These are phyloP conservation scores for Hemileccinum rubropunctum DNA, from an alignment of 768 basidiomycete genomes.

Conservation along the genomic window DNA sequence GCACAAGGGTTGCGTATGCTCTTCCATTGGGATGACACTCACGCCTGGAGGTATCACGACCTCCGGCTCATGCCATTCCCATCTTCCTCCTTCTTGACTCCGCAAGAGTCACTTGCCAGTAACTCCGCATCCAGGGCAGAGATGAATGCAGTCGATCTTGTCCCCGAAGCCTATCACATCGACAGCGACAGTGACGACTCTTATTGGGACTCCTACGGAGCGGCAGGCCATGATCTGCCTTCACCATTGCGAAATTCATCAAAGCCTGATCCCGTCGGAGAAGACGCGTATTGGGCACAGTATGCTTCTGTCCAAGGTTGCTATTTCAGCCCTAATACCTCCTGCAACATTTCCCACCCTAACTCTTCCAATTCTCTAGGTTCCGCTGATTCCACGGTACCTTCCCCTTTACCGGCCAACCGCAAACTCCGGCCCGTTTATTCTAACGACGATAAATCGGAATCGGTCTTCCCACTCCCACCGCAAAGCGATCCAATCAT, in stretches of 20 bases:
- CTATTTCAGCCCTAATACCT: constrained; percentile 17
- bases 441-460: not conserved
- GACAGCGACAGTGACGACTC: constrained; percentile 42
- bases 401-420: constrained; percentile 41
- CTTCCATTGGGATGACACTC: constrained; percentile 60
- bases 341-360: constrained; percentile 4
- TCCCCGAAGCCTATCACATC: constrained; percentile 18
- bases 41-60: constrained; percentile 72
- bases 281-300: constrained; percentile 77
- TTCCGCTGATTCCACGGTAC: constrained; percentile 68
- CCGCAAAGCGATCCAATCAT: constrained; percentile 7
- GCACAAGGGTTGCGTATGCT: constrained; percentile 51
- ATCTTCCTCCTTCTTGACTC: constrained; percentile 29
- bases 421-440: constrained; percentile 24
- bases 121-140: constrained; percentile 18
- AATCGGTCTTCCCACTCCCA: constrained; percentile 1
- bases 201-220: constrained; percentile 70
- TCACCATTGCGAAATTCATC: constrained; percentile 18
- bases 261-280: constrained; percentile 15
- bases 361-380: constrained; percentile 38
- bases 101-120: constrained; percentile 26
- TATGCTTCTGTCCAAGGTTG: constrained; percentile 69
- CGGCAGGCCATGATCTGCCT: constrained; percentile 30
- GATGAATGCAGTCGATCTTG: not conserved
- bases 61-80: constrained; percentile 71